phyloP scores from a whole-genome alignment of 495 filamentous ascomycete species.

The Hypomontagnella monticulosa region DNA sequence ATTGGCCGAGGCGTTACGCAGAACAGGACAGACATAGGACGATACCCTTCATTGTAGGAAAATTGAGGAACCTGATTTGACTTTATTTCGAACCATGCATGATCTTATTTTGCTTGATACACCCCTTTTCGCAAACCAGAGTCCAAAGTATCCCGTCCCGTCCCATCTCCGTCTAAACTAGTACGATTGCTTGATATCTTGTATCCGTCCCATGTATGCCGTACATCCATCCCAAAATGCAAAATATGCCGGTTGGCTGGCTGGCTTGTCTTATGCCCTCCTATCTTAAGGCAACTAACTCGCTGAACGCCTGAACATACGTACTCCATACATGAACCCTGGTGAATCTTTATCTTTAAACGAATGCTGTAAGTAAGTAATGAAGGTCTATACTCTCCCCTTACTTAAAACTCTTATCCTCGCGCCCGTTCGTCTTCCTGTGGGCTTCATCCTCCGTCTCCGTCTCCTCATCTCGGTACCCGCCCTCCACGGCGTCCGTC shows the following conservation, averaged over 20 bases:
- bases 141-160: constrained; percentile 1
- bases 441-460: background rate
- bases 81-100: constrained; percentile 1
- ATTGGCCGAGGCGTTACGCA: constrained; percentile 18
- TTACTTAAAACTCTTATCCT: background rate
- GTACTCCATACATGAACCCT: background rate
- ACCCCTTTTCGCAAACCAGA: constrained; percentile 1
- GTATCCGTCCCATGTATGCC: constrained; percentile 16
- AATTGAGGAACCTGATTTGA: constrained; percentile 27
- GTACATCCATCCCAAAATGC: constrained; percentile 27
- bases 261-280: constrained; percentile 22
- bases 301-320: constrained; percentile 22
- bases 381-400: constrained; percentile 8
- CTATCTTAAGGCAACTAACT: background rate
- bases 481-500: constrained; percentile 53
- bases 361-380: no score
- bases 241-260: constrained; percentile 9
- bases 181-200: background rate
- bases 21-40: background rate
- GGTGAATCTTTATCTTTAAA: background rate
- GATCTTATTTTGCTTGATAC: background rate
- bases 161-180: background rate
- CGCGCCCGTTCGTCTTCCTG: background rate
- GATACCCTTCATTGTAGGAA: constrained; percentile 38
- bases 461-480: constrained; percentile 50